Evolutionary conservation across 1,284 basidiomycete genomes (phyloP), one percentile per base, ranked within the genome.

Genomic region (Sporisorium exsertum): DNA sequence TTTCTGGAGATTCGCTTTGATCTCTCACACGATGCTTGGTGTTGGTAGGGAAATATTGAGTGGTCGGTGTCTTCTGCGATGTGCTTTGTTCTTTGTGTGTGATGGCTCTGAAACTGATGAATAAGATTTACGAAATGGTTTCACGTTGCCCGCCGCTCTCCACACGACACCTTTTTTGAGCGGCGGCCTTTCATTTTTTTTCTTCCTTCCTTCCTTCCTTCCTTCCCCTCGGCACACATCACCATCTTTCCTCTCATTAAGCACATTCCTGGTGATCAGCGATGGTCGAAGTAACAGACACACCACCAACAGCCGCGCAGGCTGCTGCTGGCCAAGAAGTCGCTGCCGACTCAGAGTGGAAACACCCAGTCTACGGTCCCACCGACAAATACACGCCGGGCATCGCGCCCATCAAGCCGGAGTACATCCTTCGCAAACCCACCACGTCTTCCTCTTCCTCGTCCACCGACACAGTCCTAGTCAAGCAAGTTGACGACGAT

Each of bases 341-440:
- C 2, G 16, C 52, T 3, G 18, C 52, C 10, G 61, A 56, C 0
- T 22, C 49, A 9, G 67, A 53, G 12, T 77, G 74, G 74, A 77
- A 77, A 29, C 62, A 69, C 26, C 74, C 74, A 1, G 70, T 77
- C 45, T 72, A 72, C 42, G 62, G 58, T 5, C 61, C 74, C 2
- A 74, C 61, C 3, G 76, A 71, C 53, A 73, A 69, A 10, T 78
- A 78, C 52, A 75, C 72, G 2, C 77, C 77, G 9, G 77, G 77
- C 16, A 70, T 75, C 42, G 72, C 66, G 1, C 77, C 77, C 13
- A 78, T 78, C 65, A 78, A 78, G 35, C 45, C 58, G 18, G 72
- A 78, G 35, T 78, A 58, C 58, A 58, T 78, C 40, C 58, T 78
- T 1, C 62, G 58, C 50, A 74, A 70, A 63, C 63, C 72, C 2